A percentile compares a stretch with the other conserved stretches of the same genome.
phyloP scores from a whole-genome alignment of 208 protist species.

The Phytomonas sp. region DNA sequence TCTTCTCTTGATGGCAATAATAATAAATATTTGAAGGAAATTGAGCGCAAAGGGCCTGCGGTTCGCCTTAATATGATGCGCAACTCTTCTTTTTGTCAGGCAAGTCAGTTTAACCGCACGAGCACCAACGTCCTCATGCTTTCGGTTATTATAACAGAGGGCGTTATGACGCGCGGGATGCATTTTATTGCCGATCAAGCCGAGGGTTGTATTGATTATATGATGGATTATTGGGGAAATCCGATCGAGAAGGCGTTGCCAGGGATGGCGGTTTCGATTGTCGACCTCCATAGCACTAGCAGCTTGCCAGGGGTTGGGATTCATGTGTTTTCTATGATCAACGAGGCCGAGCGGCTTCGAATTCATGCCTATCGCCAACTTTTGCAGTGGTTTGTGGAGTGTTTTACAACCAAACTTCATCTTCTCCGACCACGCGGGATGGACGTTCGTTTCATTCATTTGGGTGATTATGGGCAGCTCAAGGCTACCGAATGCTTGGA shows the following conservation, averaged over 20 bases:
- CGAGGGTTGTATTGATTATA: conserved; percentile 58
- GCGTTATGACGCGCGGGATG: conserved; percentile 67
- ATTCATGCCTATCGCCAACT: conserved; percentile 66
- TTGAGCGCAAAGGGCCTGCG: conserved; percentile 34
- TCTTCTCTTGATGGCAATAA: conserved; percentile 24
- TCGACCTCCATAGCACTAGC: conserved; percentile 69
- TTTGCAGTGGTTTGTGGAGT: conserved; percentile 83
- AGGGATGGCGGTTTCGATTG: conserved; percentile 78
- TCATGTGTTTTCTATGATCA: conserved; percentile 63
- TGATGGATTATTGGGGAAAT: conserved; percentile 79
- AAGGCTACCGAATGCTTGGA: conserved; percentile 43
- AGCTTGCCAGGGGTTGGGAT: conserved; percentile 72
- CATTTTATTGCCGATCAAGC: conserved; percentile 84
- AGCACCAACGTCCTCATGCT: conserved; percentile 70
- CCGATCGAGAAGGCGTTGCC: conserved; percentile 46
- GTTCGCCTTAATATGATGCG: conserved; percentile 26
- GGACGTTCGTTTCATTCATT: conserved; percentile 65
- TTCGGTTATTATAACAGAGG: conserved; percentile 64
- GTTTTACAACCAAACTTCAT: conserved; percentile 52
- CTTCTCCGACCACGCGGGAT: conserved; percentile 69
- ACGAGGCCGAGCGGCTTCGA: conserved; percentile 26
- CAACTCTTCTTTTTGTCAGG: conserved; percentile 21
- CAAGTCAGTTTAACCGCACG: conserved; percentile 51
- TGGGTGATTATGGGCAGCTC: conserved; percentile 86
- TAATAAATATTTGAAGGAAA: conserved; percentile 14